Percentiles rank a stretch among this genome's conserved stretches.
Conservation (phyloP, 495 filamentous ascomycete genomes). For the Lepidopterella palustris region DNA sequence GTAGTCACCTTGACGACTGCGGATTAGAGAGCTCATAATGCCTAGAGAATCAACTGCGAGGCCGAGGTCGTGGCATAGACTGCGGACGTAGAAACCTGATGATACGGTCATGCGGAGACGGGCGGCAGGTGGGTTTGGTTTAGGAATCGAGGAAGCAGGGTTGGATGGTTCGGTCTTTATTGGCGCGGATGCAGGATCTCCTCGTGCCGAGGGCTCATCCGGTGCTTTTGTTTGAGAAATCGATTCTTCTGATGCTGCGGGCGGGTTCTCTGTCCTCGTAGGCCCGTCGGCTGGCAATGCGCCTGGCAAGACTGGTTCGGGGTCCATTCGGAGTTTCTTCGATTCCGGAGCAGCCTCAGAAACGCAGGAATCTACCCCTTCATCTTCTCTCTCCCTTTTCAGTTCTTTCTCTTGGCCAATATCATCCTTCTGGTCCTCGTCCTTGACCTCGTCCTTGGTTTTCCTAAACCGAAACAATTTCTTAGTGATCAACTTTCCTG, state of each 20-base stretch:
- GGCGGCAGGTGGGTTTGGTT: constrained; percentile 57
- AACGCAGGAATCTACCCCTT: constrained; percentile 1
- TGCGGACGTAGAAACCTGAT: constrained; percentile 95
- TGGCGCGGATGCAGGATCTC: neutral
- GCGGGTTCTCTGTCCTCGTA: neutral
- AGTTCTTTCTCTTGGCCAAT: neutral
- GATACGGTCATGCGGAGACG: constrained; percentile 86
- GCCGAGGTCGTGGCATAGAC: constrained; percentile 85
- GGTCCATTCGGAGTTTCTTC: constrained; percentile 5
- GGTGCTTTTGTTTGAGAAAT: neutral
- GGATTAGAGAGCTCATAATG: constrained; percentile 78
- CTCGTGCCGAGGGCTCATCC: neutral
- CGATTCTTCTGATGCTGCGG: constrained; percentile 6
- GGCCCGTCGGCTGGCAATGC: neutral
- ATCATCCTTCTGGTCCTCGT: constrained; percentile 1
- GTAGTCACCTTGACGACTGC: constrained; percentile 76
- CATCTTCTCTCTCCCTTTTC: constrained; percentile 2
- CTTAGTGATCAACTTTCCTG: constrained; percentile 52
- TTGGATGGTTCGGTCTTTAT: neutral
- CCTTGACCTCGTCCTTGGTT: neutral
- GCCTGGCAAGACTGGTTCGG: constrained; percentile 1
- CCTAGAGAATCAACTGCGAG: constrained; percentile 71
- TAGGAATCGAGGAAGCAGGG: constrained; percentile 38
- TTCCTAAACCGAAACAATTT: neutral
- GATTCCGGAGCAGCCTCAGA: constrained; percentile 2